These are phyloP conservation scores for Polysphondylium violaceum DNA, from an alignment of 78 protist species.

Conservation along the genomic window DNA sequence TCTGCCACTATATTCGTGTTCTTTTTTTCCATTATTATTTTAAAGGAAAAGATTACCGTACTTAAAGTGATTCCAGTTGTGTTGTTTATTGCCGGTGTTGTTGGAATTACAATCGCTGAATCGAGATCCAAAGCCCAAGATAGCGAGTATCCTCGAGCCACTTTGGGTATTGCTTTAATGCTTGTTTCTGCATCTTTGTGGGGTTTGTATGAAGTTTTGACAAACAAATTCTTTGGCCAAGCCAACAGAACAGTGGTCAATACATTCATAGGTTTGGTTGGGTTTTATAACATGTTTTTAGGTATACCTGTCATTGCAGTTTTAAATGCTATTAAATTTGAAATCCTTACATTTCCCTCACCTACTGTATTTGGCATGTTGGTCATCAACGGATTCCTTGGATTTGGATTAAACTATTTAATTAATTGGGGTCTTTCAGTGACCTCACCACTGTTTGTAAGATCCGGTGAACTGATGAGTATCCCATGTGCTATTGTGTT, in stretches of 20 bases:
- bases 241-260: conserved; percentile 33
- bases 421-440: conserved; percentile 43
- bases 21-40: conserved; percentile 39
- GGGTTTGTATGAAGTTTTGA: conserved; percentile 59
- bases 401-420: neutral
- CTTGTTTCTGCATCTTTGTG: conserved; percentile 36
- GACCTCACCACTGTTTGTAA: conserved; percentile 55
- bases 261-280: conserved; percentile 34
- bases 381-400: neutral
- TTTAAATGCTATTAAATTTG: conserved; percentile 1
- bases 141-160: conserved; percentile 24
- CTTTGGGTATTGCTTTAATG: conserved; percentile 37
- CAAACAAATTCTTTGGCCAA: conserved; percentile 34
- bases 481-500: conserved; percentile 48
- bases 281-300: neutral
- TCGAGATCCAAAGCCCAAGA: neutral
- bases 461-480: conserved; percentile 57
- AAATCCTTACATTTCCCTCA: neutral
- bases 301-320: conserved; percentile 28
- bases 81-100: conserved; percentile 45
- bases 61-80: conserved; percentile 7
- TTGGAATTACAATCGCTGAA: conserved; percentile 41
- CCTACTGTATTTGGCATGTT: conserved; percentile 11
- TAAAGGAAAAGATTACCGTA: conserved; percentile 36
- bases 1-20: conserved; percentile 47